Evolutionary conservation across 257 asterid genomes (phyloP).

Genomic region (Nicotiana tabacum): DNA sequence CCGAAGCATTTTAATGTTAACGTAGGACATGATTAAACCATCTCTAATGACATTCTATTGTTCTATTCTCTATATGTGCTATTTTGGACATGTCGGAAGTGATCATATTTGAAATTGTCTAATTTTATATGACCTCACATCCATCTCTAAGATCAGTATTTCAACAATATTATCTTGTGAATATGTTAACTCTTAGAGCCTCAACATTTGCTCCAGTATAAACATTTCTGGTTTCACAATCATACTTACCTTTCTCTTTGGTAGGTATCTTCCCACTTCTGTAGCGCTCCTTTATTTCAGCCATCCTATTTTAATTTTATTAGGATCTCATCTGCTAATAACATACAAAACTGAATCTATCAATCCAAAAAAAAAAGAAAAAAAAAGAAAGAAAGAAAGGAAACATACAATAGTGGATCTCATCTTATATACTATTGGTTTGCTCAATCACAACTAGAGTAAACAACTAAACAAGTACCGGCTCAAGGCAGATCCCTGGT

Average conservation of each 20-base stretch:
- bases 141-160: neutral
- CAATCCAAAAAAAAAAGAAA: too few relatives aligned
- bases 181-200: neutral
- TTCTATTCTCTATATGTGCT: neutral
- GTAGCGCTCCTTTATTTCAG: neutral
- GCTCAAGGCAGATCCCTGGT: neutral
- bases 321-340: too few relatives aligned
- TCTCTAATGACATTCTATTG: neutral
- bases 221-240: neutral
- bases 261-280: neutral
- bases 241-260: neutral
- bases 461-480: neutral
- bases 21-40: neutral
- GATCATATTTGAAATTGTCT: neutral
- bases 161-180: neutral
- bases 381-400: too few relatives aligned
- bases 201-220: neutral
- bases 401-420: too few relatives aligned
- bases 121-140: neutral
- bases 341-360: too few relatives aligned
- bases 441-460: neutral
- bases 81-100: neutral
- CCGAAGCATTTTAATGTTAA: neutral
- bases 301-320: neutral
- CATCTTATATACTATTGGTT: neutral